Conservation (phyloP, 108 stramenopile species). For the Cyclotella atomus region DNA sequence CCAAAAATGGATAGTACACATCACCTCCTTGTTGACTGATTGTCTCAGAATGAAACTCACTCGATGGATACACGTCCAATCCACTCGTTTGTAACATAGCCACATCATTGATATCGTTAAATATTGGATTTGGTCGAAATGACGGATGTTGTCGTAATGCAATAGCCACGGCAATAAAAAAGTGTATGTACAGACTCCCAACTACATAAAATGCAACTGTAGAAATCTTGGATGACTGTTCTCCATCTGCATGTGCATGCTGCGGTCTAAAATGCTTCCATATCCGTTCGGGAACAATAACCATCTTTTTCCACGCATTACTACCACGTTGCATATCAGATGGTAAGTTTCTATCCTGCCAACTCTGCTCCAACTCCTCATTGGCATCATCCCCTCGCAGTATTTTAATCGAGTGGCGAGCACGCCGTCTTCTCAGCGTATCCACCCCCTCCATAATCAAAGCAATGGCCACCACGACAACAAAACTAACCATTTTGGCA, state of each 20-base stretch:
- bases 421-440: background rate
- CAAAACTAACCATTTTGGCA: conserved; percentile 87
- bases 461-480: conserved; percentile 68
- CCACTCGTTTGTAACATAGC: conserved; percentile 14
- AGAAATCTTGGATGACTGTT: conserved; percentile 32
- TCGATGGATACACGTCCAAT: conserved; percentile 15
- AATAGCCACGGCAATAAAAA: conserved; percentile 35
- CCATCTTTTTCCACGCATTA: conserved; percentile 29
- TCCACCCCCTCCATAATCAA: conserved; percentile 68
- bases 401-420: conserved; percentile 28
- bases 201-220: conserved; percentile 39
- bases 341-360: conserved; percentile 39
- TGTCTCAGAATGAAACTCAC: conserved; percentile 1
- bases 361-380: conserved; percentile 26
- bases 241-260: conserved; percentile 8
- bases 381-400: conserved; percentile 18
- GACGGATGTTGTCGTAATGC: conserved; percentile 42
- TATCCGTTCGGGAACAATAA: conserved; percentile 1
- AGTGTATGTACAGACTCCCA: conserved; percentile 44
- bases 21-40: background rate
- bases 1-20: conserved; percentile 73
- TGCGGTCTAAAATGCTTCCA: conserved; percentile 16
- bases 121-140: conserved; percentile 23
- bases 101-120: conserved; percentile 32
- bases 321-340: background rate